Base-by-base conservation (phyloP, 176 grass and related monocot species). In the Carex littledalei region DNA sequence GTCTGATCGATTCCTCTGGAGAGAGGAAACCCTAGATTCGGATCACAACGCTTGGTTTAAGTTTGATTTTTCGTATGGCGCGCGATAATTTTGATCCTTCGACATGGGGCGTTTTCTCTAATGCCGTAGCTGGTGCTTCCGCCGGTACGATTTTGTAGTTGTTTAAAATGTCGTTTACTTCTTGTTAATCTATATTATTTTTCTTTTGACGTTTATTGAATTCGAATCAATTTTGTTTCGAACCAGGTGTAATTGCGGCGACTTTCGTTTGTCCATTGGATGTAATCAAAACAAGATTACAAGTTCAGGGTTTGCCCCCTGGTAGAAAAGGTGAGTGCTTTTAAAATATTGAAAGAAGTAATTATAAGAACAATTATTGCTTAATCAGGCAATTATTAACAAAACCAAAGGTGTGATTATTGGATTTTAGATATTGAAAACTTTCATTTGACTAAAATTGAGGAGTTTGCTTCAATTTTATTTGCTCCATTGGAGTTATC, bases 221-320 rank as follows among this genome's bases (percentile, higher is more conserved):
- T 50, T 75, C 16, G 53, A 57, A 37, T 61, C 16, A 41, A 79
- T 87, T 78, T 84, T 65, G 70, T 49, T 84, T 66, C 24, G 71
- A 22, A 18, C 66, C 78, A 99, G 93, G 96, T 65, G 91, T 89
- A 17, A 88, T 99, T 57, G 96, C 93, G 1, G 93, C 96, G 26
- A 95, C 96, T 50, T 99, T 99, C n/a, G 96, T 99, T 67, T 99
- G 96, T 84, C 96, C 96, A 57, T 85, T 99, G 20, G 96, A 99
- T 65, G 96, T 99, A 52, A 91, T 99, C 93, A 99, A 99, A 88
- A 99, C 93, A 1, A 95, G 96, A 86, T 94, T 99, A 53, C 96
- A 99, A 88, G 96, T 99, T 7, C 91, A 92, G 76, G 96, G 96
- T 56, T 89, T 89, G n/a, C 73, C 81, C 0, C 67, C 74, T 67